Base-by-base conservation (phyloP, 495 filamentous ascomycete genomes). In the Penicillium riverlandense region DNA sequence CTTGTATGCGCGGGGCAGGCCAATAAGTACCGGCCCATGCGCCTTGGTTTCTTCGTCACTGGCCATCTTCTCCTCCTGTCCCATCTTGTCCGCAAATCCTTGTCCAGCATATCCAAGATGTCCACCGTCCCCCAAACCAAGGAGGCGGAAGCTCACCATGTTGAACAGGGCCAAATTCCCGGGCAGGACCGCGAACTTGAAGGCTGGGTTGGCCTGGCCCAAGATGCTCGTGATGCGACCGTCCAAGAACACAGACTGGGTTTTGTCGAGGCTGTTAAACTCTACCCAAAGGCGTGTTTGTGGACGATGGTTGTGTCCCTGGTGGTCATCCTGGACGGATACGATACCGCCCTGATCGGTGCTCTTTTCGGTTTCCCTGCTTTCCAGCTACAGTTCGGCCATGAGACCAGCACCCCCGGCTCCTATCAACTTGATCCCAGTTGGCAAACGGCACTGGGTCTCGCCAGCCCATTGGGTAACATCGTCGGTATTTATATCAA, bases 401-500 rank as follows among this genome's bases (percentile, higher is more conserved):
- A 22, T 22, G 22, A 22, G 6, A 22, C 22, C 22, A 22, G 22
- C 22, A 22, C 22, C 4, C 22, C 22, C 4, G 28, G 67, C 76
- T 42, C 52, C 1, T 44, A 44, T 8, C 42, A 44, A 38, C 42
- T 44, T 62, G 47, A 51, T 70, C 7, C 38, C 67, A 6, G 60
- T 77, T 34, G 81, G 79, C 35, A 57, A 61, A 3, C 85, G 80
- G 59, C 70, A 83, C 49, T 67, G 85, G n/a, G 65, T 82, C 12
- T 81, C 82, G n/a, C 41, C 49, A 51, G 64, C 58, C 57, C 39
- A 30, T 52, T 40, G 27, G 29, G 64, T 85, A 50, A 73, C 69
- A 14, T 77, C 66, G 11, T 85, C 82, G 67, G 84, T 74, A 14
- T 66, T 78, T 16, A 80, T 86, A 82, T 85, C 62, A 86, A 86